phyloP scores from a whole-genome alignment of 306 rosid genomes.

The Dalbergia oliveri region DNA sequence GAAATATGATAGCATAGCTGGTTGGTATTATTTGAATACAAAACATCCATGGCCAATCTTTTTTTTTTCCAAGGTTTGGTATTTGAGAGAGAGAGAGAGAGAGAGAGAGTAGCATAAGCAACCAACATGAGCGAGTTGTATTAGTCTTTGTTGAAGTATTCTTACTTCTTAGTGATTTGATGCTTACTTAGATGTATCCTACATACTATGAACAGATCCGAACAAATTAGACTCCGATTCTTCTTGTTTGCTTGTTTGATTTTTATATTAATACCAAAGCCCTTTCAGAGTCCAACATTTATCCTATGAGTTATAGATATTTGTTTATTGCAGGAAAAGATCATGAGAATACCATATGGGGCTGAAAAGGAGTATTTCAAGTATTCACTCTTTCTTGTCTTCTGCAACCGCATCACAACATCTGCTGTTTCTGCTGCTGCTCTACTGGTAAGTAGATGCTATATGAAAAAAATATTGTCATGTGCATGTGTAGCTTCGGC shows the following conservation, averaged over 20 bases:
- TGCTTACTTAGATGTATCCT: constrained; percentile 28
- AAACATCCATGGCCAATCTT: background rate
- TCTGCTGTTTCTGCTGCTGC: constrained; percentile 92
- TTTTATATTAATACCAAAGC: constrained; percentile 23
- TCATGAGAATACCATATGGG: constrained; percentile 96
- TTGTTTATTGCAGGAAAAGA: constrained; percentile 81
- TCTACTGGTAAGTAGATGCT: constrained; percentile 65
- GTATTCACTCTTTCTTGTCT: constrained; percentile 86
- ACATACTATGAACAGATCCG: background rate
- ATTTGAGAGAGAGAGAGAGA: background rate
- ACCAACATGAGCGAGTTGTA: background rate
- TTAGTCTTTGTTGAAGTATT: constrained; percentile 8
- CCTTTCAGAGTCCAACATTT: constrained; percentile 35
- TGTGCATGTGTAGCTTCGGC: background rate
- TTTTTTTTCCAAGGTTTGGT: constrained; percentile 15
- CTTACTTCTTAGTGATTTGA: constrained; percentile 6
- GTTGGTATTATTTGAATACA: constrained; percentile 13
- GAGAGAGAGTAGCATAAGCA: background rate
- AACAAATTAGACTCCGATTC: constrained; percentile 7
- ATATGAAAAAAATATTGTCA: constrained; percentile 10
- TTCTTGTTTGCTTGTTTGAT: background rate
- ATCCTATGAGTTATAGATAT: constrained; percentile 21
- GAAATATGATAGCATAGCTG: background rate
- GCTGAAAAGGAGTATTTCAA: constrained; percentile 73
- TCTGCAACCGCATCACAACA: constrained; percentile 93